These are phyloP conservation scores for Cladosporium phlei DNA, from an alignment of 2,329 filamentous ascomycete species.

Conservation along the genomic window DNA sequence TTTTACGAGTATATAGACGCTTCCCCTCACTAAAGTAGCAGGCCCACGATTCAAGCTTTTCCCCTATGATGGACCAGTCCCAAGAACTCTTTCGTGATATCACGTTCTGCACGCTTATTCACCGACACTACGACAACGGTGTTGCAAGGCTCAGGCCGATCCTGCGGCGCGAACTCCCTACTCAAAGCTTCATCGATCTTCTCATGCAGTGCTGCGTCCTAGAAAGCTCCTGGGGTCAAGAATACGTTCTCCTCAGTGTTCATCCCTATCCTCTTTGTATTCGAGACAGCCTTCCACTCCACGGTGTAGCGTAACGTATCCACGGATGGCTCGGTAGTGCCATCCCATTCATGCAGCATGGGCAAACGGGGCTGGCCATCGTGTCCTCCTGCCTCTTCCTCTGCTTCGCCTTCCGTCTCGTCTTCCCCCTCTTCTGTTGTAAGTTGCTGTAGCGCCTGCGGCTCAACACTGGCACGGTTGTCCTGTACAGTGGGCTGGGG, in stretches of 20 bases:
- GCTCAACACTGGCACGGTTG: neutral
- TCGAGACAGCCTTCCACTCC: constrained; percentile 3
- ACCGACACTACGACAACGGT: neutral
- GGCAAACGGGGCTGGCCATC: neutral
- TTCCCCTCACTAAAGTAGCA: neutral
- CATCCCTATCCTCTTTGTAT: constrained; percentile 3
- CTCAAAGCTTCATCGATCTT: neutral
- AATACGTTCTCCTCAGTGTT: constrained; percentile 1
- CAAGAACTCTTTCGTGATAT: neutral
- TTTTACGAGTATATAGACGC: neutral
- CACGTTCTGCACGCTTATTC: neutral
- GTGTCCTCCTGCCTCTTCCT: neutral
- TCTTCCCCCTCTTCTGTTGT: neutral
- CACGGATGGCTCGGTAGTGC: neutral
- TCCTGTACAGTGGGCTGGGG: neutral
- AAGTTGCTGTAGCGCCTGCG: neutral
- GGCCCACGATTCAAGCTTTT: neutral
- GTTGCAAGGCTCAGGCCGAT: neutral
- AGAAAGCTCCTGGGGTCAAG: neutral
- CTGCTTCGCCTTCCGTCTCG: too few relatives aligned
- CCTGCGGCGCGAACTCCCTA: neutral
- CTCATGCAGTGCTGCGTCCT: neutral
- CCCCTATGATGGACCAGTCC: neutral
- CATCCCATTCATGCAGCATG: neutral
- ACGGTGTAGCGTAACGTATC: neutral